phyloP scores from a whole-genome alignment of 371 early-diverging fungal genomes.

The Apophysomyces trapeziformis region DNA sequence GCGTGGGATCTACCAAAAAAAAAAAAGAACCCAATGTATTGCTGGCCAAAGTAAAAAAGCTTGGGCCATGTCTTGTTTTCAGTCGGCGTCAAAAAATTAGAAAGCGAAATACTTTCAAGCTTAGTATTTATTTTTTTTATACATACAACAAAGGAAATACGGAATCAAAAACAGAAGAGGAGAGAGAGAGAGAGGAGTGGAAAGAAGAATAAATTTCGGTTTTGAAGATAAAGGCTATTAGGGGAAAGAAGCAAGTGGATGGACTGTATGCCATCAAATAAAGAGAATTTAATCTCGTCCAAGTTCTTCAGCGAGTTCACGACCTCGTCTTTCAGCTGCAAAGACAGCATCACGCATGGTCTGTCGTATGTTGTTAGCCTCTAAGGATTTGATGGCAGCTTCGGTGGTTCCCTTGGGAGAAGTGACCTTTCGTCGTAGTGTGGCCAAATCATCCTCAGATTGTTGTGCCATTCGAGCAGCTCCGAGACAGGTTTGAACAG shows the following conservation, averaged over 20 bases:
- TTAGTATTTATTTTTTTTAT: background rate
- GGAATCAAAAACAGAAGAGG: background rate
- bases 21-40: background rate
- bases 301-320: slow-evolving; percentile 72
- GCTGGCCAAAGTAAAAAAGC: background rate
- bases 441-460: slow-evolving; percentile 73
- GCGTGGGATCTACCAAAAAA: background rate
- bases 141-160: background rate
- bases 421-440: slow-evolving; percentile 86
- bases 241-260: too few relatives aligned
- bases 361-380: slow-evolving; percentile 63
- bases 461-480: slow-evolving; percentile 86
- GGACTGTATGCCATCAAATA: too few relatives aligned
- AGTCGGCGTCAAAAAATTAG: too few relatives aligned
- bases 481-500: slow-evolving; percentile 89
- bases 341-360: slow-evolving; percentile 64
- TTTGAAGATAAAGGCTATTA: too few relatives aligned
- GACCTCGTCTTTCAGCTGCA: slow-evolving; percentile 72
- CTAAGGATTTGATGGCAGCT: slow-evolving; percentile 83
- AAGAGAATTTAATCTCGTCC: slow-evolving; percentile 44
- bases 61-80: background rate
- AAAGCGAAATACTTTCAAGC: too few relatives aligned
- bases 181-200: background rate
- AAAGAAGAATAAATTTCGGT: too few relatives aligned
- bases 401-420: slow-evolving; percentile 95